Evolutionary conservation across 257 asterid genomes (phyloP), one percentile per base, ranked within the genome.

Genomic region (Voacanga thouarsii): DNA sequence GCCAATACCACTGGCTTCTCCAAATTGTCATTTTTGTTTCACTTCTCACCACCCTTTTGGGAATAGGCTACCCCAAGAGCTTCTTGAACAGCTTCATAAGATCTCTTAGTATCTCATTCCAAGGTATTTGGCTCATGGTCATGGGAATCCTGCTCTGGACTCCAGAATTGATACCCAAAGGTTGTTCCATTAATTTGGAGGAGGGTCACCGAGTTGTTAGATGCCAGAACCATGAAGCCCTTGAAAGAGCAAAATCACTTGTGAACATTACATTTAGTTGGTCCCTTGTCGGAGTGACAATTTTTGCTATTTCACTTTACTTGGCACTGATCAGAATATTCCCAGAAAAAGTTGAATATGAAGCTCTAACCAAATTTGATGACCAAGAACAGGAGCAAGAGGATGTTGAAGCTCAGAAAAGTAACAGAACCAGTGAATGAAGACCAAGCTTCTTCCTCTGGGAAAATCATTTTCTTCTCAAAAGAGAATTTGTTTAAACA

Each of bases 61-160:
- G 89, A 28, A 79, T 89, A 19, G 87, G 85, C 0, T 75, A 76
- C 5, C 88, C 90, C 0, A 61, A 59, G 72, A 90, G 94, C 28
- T 94, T 94, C 92, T 70, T 90, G 90, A 83, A 68, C 60, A 77
- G 94, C 21, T 92, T 94, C 10, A 79, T 82, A 30, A 84, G 92
- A 57, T 90, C 90, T 2, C 76, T 85, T 0, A 85, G 92, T 10
- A 85, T 94, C 12, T 63, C 86, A 37, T 82, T 90, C n/a, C 93
- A 90, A 79, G 97, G 98, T 10, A 81, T 92, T 68, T 94, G 98
- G 98, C 85, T 94, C 3, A 75, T 89, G 16, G 97, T 88, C 5
- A 87, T 82, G 67, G 97, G 98, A 12, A 2, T 89, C 6, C 88
- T 94, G 98, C 78, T 92, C 24, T 92, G 98, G 98, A 90, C 90